These are phyloP conservation scores for Cladobotryum mycophilum DNA, from an alignment of 2,329 filamentous ascomycete genomes.

Conservation along the genomic window DNA sequence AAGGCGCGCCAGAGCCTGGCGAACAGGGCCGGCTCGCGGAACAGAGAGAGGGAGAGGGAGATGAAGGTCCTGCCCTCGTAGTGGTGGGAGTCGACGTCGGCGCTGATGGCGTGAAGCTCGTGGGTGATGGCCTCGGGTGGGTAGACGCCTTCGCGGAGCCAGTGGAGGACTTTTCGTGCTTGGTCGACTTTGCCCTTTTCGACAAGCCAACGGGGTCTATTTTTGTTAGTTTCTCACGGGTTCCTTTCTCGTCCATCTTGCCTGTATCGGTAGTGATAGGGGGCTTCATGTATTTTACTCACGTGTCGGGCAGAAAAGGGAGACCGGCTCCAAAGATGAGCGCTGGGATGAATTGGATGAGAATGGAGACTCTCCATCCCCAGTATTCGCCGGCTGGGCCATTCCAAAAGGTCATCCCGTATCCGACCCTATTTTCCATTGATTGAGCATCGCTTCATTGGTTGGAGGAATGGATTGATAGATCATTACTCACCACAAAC, in stretches of 20 bases:
- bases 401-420: constrained; percentile 49
- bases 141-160: constrained; percentile 42
- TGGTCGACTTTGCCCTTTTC: constrained; percentile 39
- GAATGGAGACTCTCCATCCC: constrained; percentile 49
- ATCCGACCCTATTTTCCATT: constrained; percentile 43
- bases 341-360: constrained; percentile 46
- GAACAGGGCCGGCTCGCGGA: constrained; percentile 42
- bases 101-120: constrained; percentile 41
- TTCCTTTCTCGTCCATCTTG: too few species aligned
- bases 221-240: too few species aligned
- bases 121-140: constrained; percentile 30
- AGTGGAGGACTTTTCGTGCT: constrained; percentile 39
- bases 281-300: constrained; percentile 23
- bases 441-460: not conserved
- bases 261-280: too few species aligned
- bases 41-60: constrained; percentile 33
- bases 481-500: constrained; percentile 51
- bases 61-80: constrained; percentile 17
- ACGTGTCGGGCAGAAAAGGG: constrained; percentile 50
- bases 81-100: constrained; percentile 35
- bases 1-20: constrained; percentile 50
- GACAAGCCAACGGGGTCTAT: constrained; percentile 52
- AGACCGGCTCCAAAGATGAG: constrained; percentile 43
- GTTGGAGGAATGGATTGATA: not conserved
- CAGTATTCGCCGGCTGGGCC: constrained; percentile 34